Conservation (phyloP, 441 rosid genomes). For the Dalechampia spathulata region DNA sequence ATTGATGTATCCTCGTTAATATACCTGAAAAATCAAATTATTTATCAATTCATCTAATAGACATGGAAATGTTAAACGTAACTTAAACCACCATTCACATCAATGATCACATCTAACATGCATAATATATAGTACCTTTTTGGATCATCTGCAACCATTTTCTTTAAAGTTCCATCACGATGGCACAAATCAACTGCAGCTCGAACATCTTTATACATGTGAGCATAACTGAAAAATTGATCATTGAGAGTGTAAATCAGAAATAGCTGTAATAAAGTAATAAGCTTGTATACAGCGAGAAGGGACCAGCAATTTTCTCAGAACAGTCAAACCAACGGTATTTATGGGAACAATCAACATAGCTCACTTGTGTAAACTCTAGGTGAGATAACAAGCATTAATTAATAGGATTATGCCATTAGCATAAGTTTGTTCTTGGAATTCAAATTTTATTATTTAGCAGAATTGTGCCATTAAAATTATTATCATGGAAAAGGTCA, state of each 20-base stretch:
- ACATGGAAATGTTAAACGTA: not conserved
- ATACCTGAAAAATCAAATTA: constrained; percentile 33
- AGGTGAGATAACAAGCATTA: too few relatives aligned
- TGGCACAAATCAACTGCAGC: constrained; percentile 99
- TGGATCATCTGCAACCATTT: constrained; percentile 93
- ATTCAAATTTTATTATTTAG: too few relatives aligned
- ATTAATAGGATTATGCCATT: too few relatives aligned
- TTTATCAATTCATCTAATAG: not conserved
- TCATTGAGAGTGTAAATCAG: not conserved
- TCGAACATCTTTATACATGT: constrained; percentile 92
- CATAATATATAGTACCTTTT: constrained; percentile 33
- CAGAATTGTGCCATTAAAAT: not conserved
- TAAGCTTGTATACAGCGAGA: not conserved
- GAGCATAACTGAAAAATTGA: constrained; percentile 49
- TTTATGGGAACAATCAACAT: too few relatives aligned
- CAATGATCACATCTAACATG: not conserved
- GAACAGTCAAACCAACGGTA: not conserved
- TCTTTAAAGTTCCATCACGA: constrained; percentile 97
- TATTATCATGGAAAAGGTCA: not conserved
- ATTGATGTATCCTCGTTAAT: constrained; percentile 70
- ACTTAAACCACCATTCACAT: not conserved
- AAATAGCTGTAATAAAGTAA: not conserved
- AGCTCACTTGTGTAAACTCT: too few relatives aligned
- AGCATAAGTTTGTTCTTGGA: too few relatives aligned
- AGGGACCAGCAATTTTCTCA: not conserved